Evolutionary conservation across 73 alveolate species (phyloP).

Genomic region (Uronychia setigera): DNA sequence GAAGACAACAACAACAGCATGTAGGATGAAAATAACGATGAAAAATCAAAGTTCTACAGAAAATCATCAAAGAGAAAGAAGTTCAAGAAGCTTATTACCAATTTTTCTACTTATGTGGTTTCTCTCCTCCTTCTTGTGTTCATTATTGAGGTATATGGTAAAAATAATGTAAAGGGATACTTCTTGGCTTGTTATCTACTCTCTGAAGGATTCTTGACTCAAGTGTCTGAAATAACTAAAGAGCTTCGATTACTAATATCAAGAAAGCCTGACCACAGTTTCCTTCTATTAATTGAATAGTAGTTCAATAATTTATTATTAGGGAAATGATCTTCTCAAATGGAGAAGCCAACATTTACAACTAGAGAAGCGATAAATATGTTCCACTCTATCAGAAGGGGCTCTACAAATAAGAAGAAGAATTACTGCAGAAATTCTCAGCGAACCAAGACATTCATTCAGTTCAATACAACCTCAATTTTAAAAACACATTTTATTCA

Average conservation of each 20-base stretch:
- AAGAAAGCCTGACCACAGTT: constrained; percentile 13
- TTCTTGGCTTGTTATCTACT: constrained; percentile 29
- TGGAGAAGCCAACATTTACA: neutral
- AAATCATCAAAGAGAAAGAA: neutral
- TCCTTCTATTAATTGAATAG: constrained; percentile 21
- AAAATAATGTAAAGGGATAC: constrained; percentile 6
- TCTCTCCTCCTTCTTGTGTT: neutral
- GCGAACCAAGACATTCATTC: too few relatives aligned
- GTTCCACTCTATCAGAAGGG: neutral
- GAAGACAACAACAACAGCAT: constrained; percentile 17
- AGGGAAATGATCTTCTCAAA: constrained; percentile 3
- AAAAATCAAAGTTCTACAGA: neutral
- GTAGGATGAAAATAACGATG: neutral
- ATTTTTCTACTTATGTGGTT: neutral
- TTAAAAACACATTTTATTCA: too few relatives aligned
- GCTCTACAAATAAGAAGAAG: neutral
- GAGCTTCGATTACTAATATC: constrained; percentile 40
- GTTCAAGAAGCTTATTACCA: neutral
- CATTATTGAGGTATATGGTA: neutral
- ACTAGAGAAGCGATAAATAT: neutral
- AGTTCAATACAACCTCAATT: too few relatives aligned
- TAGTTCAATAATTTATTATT: neutral
- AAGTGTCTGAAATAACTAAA: constrained; percentile 26
- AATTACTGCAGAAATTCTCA: constrained; percentile 18
- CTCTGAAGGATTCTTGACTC: constrained; percentile 19